Evolutionary conservation across 306 rosid genomes (phyloP).

Genomic region (Trifolium repens): DNA sequence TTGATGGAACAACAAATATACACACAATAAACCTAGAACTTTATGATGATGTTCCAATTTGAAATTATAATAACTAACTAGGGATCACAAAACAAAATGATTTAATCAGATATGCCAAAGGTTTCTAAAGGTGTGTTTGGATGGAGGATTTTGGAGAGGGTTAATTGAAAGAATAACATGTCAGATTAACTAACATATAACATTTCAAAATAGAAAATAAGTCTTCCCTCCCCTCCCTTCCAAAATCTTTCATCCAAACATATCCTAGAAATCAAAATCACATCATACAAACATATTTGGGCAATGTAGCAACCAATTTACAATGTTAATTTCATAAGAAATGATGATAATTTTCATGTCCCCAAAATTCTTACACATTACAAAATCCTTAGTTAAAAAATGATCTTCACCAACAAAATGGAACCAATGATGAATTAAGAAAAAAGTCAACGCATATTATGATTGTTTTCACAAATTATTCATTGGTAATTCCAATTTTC

Average conservation of each 20-base stretch:
- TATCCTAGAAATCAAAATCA: conserved; percentile 7
- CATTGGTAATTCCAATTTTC: neutral
- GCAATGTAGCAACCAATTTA: neutral
- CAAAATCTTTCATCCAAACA: neutral
- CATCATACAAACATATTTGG: conserved; percentile 23
- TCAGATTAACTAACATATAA: too few species aligned
- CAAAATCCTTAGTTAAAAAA: neutral
- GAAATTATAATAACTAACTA: neutral
- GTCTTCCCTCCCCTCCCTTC: neutral
- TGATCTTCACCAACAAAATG: too few species aligned
- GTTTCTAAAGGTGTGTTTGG: neutral
- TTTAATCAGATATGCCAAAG: neutral
- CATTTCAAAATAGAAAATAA: neutral
- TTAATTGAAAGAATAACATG: too few species aligned
- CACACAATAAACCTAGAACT: neutral
- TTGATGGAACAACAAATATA: neutral
- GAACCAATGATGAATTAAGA: neutral
- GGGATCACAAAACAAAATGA: conserved; percentile 18
- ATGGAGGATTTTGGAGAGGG: too few species aligned
- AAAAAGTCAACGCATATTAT: neutral
- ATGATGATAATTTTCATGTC: neutral
- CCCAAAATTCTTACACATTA: neutral
- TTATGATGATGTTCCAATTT: conserved; percentile 9
- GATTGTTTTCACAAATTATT: conserved; percentile 6
- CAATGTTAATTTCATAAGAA: conserved; percentile 15